These are phyloP conservation scores for Verticillium albo-atrum DNA, from an alignment of 2,329 filamentous ascomycete species.

Conservation along the genomic window DNA sequence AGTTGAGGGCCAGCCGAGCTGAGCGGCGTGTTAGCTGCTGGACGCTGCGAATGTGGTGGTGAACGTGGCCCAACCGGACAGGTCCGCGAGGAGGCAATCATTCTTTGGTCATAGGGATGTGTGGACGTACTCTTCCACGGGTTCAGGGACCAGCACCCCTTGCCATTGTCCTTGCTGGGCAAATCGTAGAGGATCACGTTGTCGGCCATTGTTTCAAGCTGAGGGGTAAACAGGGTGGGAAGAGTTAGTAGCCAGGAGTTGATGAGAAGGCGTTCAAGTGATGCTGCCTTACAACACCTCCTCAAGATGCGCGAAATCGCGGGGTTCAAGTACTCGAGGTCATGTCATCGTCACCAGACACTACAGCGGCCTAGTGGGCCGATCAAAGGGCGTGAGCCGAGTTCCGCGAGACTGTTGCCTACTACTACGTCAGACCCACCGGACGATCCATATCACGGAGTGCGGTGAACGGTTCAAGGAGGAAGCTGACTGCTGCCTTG, in stretches of 20 bases:
- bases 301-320: neutral
- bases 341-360: neutral
- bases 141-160: slow-evolving; percentile 59
- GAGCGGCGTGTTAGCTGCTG: neutral
- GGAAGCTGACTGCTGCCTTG: neutral
- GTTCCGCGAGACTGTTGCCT: neutral
- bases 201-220: slow-evolving; percentile 18
- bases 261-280: too few relatives aligned
- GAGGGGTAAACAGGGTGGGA: too few relatives aligned
- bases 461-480: neutral
- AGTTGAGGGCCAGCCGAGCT: slow-evolving; percentile 65
- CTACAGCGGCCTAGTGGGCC: neutral
- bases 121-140: slow-evolving; percentile 60
- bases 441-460: neutral
- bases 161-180: slow-evolving; percentile 42
- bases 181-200: slow-evolving; percentile 57
- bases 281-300: too few relatives aligned
- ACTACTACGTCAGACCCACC: neutral
- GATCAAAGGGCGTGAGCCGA: neutral
- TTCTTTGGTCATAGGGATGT: neutral
- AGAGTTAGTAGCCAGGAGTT: too few relatives aligned
- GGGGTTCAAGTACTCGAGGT: neutral
- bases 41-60: too few relatives aligned
- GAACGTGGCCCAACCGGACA: neutral
- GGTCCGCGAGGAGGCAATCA: too few relatives aligned